These are phyloP conservation scores for Wickerhamiella dianesei DNA, from an alignment of 805 yeast species.

Conservation along the genomic window DNA sequence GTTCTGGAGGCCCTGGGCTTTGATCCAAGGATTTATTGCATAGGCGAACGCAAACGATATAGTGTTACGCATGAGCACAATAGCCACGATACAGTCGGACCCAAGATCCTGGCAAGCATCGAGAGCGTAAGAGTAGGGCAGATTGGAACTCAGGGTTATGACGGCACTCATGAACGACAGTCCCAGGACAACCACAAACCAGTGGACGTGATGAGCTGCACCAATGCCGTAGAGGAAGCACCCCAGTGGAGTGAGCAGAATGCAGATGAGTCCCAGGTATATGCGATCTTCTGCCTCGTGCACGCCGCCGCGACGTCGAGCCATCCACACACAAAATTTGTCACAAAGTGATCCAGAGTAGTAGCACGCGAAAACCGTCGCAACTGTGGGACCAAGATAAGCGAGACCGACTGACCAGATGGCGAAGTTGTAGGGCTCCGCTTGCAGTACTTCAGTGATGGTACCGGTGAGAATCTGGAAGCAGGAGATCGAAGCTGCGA, in stretches of 20 bases:
- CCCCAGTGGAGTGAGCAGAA: slow-evolving; percentile 41
- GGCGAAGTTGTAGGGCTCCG: slow-evolving; percentile 51
- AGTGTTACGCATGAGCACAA: slow-evolving; percentile 43
- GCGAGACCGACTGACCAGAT: slow-evolving; percentile 57
- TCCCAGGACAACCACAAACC: slow-evolving; percentile 44
- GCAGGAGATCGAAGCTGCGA: not conserved
- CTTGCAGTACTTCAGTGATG: slow-evolving; percentile 9
- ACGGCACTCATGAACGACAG: slow-evolving; percentile 44
- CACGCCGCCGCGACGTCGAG: slow-evolving; percentile 37
- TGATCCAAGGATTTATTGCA: slow-evolving; percentile 47
- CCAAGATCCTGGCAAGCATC: slow-evolving; percentile 45
- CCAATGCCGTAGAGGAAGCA: slow-evolving; percentile 54
- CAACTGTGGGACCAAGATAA: slow-evolving; percentile 53
- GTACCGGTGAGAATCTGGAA: slow-evolving; percentile 1
- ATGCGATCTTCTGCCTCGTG: slow-evolving; percentile 46
- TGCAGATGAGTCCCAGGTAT: slow-evolving; percentile 36
- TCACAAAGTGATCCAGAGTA: slow-evolving; percentile 40
- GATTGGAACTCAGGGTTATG: slow-evolving; percentile 36
- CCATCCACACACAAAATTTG: slow-evolving; percentile 35
- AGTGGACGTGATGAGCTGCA: slow-evolving; percentile 38
- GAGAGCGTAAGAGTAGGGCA: slow-evolving; percentile 39
- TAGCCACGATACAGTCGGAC: slow-evolving; percentile 42
- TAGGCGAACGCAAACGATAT: slow-evolving; percentile 44
- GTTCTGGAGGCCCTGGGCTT: slow-evolving; percentile 39
- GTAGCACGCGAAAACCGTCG: slow-evolving; percentile 38